Evolutionary conservation across 2,329 filamentous ascomycete genomes (phyloP), one percentile per base, ranked within the genome.

Genomic region (Pseudocercospora macadamiae): DNA sequence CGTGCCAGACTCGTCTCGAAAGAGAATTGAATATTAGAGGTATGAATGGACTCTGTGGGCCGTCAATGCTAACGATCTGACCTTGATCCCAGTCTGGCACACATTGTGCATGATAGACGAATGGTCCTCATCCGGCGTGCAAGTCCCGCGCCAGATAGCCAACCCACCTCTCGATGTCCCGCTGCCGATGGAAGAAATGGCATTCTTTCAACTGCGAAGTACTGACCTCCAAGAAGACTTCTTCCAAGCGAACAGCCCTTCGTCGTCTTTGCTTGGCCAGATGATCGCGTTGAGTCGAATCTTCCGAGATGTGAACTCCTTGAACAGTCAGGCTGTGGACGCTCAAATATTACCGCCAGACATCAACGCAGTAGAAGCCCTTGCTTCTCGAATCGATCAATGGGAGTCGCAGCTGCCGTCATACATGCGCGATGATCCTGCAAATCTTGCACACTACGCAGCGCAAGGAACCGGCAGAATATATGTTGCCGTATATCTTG

Each of bases 211-310:
- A 25, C 54, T 57, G 3, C 32, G 54, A 7, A 47, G 36, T 18
- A 23, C 30, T 14, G 47, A 44, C n/a, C 28, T 21, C 0, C 12
- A 30, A 14, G 47, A 57, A 5, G 3, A 1, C 1, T 42, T 12
- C 9, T 16, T 4, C 9, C 16, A 16, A 21, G 16, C 12, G 8
- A 12, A 21, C 6, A 18, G n/a, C 3, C n/a, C 25, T 12, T 30
- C 54, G 9, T 45, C 45, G 18, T 57, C 54, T 23, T 34, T 57
- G 1, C 34, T 57, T 8, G 47, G 54, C 14, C 30, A 57, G 34
- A 57, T 57, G 54, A 57, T 57, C 16, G 42, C 54, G 2, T 44
- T 51, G 47, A 57, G 51, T 16, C 54, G 54, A 44, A 57, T 57
- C 5, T 57, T 57, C 47, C 48, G 54, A 57, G 54, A 51, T 25